Percentiles rank a stretch among this genome's conserved stretches.
Conservation (phyloP, 2,329 filamentous ascomycete genomes). For the Teratosphaeria pseudoeucalypti region DNA sequence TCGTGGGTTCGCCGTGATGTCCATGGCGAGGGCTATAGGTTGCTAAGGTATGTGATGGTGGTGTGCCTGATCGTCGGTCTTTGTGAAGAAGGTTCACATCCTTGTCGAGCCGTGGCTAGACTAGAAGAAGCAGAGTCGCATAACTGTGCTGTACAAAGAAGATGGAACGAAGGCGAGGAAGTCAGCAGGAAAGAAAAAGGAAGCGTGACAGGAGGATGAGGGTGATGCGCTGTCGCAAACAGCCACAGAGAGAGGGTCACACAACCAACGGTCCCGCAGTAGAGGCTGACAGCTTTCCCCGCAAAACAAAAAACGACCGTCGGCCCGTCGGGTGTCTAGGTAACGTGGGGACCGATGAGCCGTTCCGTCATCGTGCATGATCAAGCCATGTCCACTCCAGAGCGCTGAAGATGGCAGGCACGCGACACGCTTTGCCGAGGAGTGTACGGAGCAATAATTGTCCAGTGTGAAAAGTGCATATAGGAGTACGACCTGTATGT, state of each 20-base stretch:
- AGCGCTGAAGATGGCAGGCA: background rate
- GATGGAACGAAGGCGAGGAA: background rate
- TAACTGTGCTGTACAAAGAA: background rate
- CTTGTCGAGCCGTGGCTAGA: background rate
- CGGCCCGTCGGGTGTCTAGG: background rate
- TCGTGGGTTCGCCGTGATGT: background rate
- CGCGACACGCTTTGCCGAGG: background rate
- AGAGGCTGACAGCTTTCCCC: background rate
- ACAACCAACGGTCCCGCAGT: background rate
- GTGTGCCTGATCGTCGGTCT: background rate
- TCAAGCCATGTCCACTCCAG: background rate
- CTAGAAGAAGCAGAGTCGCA: background rate
- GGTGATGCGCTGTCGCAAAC: background rate
- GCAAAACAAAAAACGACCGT: background rate
- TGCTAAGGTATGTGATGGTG: background rate
- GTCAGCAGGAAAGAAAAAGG: background rate
- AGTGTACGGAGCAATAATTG: background rate
- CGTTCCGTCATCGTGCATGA: background rate
- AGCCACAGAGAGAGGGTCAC: background rate
- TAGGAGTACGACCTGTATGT: too few relatives aligned
- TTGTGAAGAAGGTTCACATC: background rate
- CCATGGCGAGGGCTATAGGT: background rate
- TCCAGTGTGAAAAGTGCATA: background rate
- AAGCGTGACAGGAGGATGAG: background rate
- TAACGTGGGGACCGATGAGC: too few relatives aligned